phyloP scores from a whole-genome alignment of 1,284 basidiomycete species.

The Amylostereum areolatum region DNA sequence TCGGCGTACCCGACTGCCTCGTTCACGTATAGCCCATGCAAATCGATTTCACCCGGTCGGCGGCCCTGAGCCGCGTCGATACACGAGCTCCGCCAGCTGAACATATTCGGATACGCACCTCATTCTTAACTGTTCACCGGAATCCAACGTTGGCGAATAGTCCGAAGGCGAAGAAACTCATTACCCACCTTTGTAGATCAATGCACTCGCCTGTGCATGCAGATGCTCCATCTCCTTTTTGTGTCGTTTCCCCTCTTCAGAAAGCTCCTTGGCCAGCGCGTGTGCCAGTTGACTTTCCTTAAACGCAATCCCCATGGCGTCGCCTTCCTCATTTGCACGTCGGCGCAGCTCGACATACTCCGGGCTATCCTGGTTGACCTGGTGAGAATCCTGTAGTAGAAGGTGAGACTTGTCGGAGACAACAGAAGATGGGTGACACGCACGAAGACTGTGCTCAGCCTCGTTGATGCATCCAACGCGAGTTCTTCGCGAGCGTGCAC shows the following conservation, averaged over 20 bases:
- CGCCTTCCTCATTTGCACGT: constrained; percentile 69
- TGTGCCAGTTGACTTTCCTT: constrained; percentile 68
- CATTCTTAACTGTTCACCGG: too few relatives aligned
- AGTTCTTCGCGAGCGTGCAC: too few relatives aligned
- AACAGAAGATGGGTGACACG: too few relatives aligned
- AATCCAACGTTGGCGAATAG: background rate
- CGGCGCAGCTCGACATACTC: constrained; percentile 67
- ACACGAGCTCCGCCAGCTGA: too few relatives aligned
- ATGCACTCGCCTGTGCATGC: constrained; percentile 82
- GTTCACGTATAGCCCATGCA: constrained; percentile 91
- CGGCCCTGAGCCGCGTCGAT: too few relatives aligned
- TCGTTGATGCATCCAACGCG: too few relatives aligned
- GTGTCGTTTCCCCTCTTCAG: constrained; percentile 79
- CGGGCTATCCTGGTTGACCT: constrained; percentile 63
- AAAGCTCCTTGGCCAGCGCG: constrained; percentile 78
- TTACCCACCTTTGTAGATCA: constrained; percentile 76
- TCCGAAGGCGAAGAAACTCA: background rate
- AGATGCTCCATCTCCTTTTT: constrained; percentile 75
- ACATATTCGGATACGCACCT: too few relatives aligned
- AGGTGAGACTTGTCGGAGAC: too few relatives aligned
- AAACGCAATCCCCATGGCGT: constrained; percentile 67
- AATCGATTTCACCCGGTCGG: constrained; percentile 71
- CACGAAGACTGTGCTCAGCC: too few relatives aligned
- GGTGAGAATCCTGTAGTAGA: constrained; percentile 48
- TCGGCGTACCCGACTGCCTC: constrained; percentile 79